Evolutionary conservation across 2,329 filamentous ascomycete species (phyloP).

Genomic region (Aspergillus sp.): DNA sequence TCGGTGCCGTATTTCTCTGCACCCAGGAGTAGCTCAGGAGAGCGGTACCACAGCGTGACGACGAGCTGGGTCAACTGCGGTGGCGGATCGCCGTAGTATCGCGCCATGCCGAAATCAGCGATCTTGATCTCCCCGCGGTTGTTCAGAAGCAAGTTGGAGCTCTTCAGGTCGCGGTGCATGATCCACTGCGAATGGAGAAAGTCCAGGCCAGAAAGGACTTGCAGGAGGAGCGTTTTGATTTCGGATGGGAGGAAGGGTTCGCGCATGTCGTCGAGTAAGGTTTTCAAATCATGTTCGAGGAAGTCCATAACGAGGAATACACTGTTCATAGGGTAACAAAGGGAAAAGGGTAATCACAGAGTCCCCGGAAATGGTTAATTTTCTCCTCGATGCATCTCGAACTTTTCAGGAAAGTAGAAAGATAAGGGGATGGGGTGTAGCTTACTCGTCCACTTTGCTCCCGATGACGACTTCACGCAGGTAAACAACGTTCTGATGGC

Average conservation of each 20-base stretch:
- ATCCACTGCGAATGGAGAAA: constrained; percentile 90
- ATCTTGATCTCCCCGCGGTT: constrained; percentile 93
- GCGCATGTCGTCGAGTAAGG: constrained; percentile 85
- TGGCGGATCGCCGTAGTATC: constrained; percentile 74
- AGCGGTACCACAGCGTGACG: constrained; percentile 94
- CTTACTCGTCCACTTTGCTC: constrained; percentile 53
- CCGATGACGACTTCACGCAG: constrained; percentile 80
- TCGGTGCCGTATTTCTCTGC: constrained; percentile 65
- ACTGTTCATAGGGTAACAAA: constrained; percentile 40
- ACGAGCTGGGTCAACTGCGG: constrained; percentile 82
- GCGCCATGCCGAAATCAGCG: constrained; percentile 96
- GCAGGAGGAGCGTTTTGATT: constrained; percentile 79
- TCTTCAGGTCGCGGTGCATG: constrained; percentile 88
- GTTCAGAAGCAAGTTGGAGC: constrained; percentile 87
- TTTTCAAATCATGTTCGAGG: constrained; percentile 92
- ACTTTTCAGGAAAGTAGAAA: constrained; percentile 26
- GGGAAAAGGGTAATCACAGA: constrained; percentile 4
- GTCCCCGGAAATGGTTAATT: constrained; percentile 25
- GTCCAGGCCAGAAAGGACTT: constrained; percentile 70
- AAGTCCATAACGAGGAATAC: constrained; percentile 96
- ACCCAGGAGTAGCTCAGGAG: constrained; percentile 83
- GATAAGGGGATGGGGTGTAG: constrained; percentile 8
- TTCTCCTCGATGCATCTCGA: constrained; percentile 21
- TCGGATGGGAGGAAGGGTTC: constrained; percentile 91
- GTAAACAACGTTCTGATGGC: constrained; percentile 74